phyloP scores from a whole-genome alignment of 768 basidiomycete species.

The Tylopilus vinaceipallidus region DNA sequence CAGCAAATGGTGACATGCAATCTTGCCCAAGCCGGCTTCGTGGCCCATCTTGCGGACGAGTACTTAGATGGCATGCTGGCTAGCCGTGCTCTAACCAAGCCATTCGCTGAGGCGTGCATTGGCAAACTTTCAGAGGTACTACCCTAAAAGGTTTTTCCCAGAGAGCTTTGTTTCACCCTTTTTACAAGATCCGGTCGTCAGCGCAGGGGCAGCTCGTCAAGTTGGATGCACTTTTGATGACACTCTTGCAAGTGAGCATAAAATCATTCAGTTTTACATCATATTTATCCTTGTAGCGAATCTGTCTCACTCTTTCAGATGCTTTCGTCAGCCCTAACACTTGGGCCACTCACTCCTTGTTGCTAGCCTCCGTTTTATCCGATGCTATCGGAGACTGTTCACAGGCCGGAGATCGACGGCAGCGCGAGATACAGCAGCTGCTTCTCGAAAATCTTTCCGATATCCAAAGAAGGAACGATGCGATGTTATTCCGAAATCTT shows the following conservation, averaged over 20 bases:
- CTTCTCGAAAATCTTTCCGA: slow-evolving; percentile 64
- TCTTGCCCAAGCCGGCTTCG: slow-evolving; percentile 77
- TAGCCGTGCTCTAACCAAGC: slow-evolving; percentile 65
- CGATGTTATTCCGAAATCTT: slow-evolving; percentile 69
- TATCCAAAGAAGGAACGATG: slow-evolving; percentile 75
- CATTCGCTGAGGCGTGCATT: slow-evolving; percentile 71
- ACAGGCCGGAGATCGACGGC: slow-evolving; percentile 24
- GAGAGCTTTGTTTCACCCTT: background rate
- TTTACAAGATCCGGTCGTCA: slow-evolving; percentile 51
- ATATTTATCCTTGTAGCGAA: slow-evolving; percentile 42
- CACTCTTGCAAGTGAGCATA: slow-evolving; percentile 57
- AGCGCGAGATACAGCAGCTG: slow-evolving; percentile 44
- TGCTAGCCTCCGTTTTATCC: slow-evolving; percentile 40
- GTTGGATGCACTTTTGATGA: slow-evolving; percentile 51
- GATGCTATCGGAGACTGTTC: slow-evolving; percentile 35
- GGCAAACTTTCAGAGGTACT: slow-evolving; percentile 63
- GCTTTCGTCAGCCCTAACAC: slow-evolving; percentile 70
- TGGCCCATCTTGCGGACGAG: slow-evolving; percentile 74
- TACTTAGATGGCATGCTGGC: slow-evolving; percentile 69
- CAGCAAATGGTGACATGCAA: slow-evolving; percentile 77
- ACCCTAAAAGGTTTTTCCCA: background rate
- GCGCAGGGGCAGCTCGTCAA: slow-evolving; percentile 55
- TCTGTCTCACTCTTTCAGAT: slow-evolving; percentile 71
- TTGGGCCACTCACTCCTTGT: slow-evolving; percentile 54
- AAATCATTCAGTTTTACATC: background rate